Base-by-base conservation (phyloP, 352 stramenopile genomes). In the Aphanomyces invadans region DNA sequence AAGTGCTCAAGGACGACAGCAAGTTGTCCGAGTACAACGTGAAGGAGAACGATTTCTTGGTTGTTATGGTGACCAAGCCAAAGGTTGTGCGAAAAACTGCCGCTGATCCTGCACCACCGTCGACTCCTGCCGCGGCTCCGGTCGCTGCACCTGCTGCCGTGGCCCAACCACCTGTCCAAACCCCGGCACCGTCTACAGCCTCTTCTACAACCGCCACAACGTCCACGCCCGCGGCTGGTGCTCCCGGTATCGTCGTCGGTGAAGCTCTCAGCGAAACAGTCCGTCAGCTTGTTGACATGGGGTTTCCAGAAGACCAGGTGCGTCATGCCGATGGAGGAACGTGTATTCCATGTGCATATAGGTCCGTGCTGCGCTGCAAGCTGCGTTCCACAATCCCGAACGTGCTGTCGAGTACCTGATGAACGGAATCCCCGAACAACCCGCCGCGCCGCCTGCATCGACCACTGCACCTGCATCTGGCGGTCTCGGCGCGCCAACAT, bases 401-500 rank as follows among this genome's bases (percentile, higher is more conserved):
- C 85, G 88, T 25, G 88, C 87, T 0, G 84, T 95, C 31, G 83
- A 96, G 70, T 95, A 95, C 67, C 61, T 95, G 63, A 94, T 95
- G 86, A 92, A 87, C 39, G 81, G 86, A 32, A 93, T 95, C 51
- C 84, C 87, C 21, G 76, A 89, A 39, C 76, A 83, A 31, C 69
- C 72, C 33, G 39, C 65, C 5, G 73, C 76, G 0, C 66, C 75
- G 4, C 38, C 73, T 10, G 68, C 79, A 38, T 36, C 70, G 25
- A 62, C 74, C 12, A 59, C 73, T 9, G 65, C 76, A 29, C 28
- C 75, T 4, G 38, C 63, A 1, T 31, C 65, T 38, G 38, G 73
- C 29, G 68, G 64, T 33, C 33, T 71, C 23, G 75, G 70, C 11
- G 66, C 60, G 25, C 38, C 69, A 52, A 83, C 76, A 55, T 81